Evolutionary conservation across 495 filamentous ascomycete species (phyloP), one percentile per base, ranked within the genome.

Genomic region (Penicillium canariense): DNA sequence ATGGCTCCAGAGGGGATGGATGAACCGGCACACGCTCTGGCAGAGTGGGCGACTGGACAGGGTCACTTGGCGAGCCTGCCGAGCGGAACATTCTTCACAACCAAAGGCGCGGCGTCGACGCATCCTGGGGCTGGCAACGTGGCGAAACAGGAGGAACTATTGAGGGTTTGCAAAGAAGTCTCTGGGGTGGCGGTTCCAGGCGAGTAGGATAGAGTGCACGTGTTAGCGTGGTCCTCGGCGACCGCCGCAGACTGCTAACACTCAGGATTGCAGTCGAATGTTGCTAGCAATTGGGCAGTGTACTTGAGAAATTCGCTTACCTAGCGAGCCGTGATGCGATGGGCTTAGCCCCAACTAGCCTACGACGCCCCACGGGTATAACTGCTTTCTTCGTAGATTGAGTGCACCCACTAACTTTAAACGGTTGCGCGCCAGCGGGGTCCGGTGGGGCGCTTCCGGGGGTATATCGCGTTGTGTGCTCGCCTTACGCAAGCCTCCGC

Each of bases 1-100:
- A 68, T 63, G 47, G 83, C 82, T 0, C 59, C 75, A 3, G 71
- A 78, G 2, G 66, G 71, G n/a, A 60, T 76, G 43, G 59, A 71
- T n/a, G 72, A 77, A 48, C 76, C 78, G 9, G 64, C 79, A 1
- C 68, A 68, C 4, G 70, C 72, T 1, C 72, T 79, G 57, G 73
- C 75, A 5, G 68, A 77, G 44, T 72, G 77, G 38, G 77, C 75
- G 0, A 64, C 70, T 50, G 78, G 75, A 0, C 47, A 73, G 38
- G 64, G 66, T 5, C 52, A 48, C 4, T 43, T 67, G 48, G 68
- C 65, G 0, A 46, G 45, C 11, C 46, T 67, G 25, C 59, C 51
- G 38, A 71, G 62, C 44, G 64, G 66, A 7, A 31, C 62, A 10
- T 68, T 68, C 30, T 68, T 64, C 20, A 65, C 67, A 1, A 64